Base-by-base conservation (phyloP, 345 rosid species). In the Salix dunnii region DNA sequence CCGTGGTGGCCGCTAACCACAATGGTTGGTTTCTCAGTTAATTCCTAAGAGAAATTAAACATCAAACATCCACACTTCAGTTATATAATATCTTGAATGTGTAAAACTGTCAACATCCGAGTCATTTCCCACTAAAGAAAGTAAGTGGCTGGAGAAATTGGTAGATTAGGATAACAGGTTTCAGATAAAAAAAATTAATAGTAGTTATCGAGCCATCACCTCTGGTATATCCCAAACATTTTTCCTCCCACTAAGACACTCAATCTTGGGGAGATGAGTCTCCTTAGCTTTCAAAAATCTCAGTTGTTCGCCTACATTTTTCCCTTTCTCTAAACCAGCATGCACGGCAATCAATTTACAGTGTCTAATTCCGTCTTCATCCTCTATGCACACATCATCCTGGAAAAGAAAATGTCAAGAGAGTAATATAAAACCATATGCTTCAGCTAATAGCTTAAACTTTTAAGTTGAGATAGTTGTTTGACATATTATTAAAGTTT, bases 1-100 rank as follows among this genome's bases (percentile, higher is more conserved):
- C 89, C 96, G 31, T 91, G 98, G 89, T 90, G 92, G 0, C 97
- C 96, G 25, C 99, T 95, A 16, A 90, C 90, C 62, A 95, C 75
- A 81, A 91, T 73, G 7, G 90, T 89, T 13, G 88, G 76, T 25
- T 87, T 86, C 74, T 80, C 84, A 5, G 77, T 74, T 73, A 89
- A 71, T 72, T 86, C 90, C 90, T 88, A 80, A 7, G 9, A 63
- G 43, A 74, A 18, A 71, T 25, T 53, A 80, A 63, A 69, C 40
- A 75, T 25, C 51, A 78, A 33, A 63, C 28, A 31, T 30, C 51
- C 12, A 38, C 17, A 21, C 18, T 58, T 80, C 81, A 76, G 75
- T 77, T 71, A 75, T 36, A 9, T 3, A 43, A 18, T 42, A 23
- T 58, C 48, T 36, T 46, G 62, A 49, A 27, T 21, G 21, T 20